Conservation (phyloP, 2,329 filamentous ascomycete species). For the Calonectria honghensis region DNA sequence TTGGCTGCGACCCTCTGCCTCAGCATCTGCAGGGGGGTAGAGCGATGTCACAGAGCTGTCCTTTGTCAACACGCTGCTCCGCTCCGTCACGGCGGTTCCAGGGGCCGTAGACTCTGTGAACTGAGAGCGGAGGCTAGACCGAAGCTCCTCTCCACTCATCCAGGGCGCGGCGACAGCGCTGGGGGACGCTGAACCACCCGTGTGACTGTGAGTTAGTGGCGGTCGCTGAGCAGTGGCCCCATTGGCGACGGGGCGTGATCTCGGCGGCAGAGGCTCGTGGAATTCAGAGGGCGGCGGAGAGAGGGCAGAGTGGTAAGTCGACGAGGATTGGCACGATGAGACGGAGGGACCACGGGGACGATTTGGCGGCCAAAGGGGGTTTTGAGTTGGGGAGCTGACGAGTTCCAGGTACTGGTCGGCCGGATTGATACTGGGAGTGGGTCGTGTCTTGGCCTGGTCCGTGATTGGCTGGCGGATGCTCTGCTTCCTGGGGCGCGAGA, state of each 20-base stretch:
- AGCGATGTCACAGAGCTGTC: conserved; percentile 83
- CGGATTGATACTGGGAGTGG: conserved; percentile 54
- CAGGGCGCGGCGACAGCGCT: conserved; percentile 66
- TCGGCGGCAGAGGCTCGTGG: conserved; percentile 58
- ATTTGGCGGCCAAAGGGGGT: conserved; percentile 62
- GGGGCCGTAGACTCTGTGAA: conserved; percentile 72
- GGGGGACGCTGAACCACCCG: conserved; percentile 60
- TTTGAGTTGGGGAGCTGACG: conserved; percentile 54
- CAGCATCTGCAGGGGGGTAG: conserved; percentile 58
- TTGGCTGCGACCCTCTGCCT: conserved; percentile 59
- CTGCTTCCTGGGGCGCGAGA: conserved; percentile 75
- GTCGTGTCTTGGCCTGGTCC: conserved; percentile 59
- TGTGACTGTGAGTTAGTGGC: conserved; percentile 56
- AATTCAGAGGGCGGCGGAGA: conserved; percentile 66
- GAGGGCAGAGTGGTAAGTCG: conserved; percentile 62
- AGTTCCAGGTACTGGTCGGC: conserved; percentile 58
- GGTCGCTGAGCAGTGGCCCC: conserved; percentile 54
- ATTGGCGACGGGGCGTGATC: conserved; percentile 56
- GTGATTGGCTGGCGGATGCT: conserved; percentile 68
- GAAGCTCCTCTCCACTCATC: conserved; percentile 70
- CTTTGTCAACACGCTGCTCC: conserved; percentile 88
- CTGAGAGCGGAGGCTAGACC: conserved; percentile 75
- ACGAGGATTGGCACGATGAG: conserved; percentile 68
- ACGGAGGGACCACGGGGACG: conserved; percentile 67
- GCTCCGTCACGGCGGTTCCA: conserved; percentile 82